Evolutionary conservation across 1,284 basidiomycete genomes (phyloP).

Genomic region (Leccinum angustisporum): DNA sequence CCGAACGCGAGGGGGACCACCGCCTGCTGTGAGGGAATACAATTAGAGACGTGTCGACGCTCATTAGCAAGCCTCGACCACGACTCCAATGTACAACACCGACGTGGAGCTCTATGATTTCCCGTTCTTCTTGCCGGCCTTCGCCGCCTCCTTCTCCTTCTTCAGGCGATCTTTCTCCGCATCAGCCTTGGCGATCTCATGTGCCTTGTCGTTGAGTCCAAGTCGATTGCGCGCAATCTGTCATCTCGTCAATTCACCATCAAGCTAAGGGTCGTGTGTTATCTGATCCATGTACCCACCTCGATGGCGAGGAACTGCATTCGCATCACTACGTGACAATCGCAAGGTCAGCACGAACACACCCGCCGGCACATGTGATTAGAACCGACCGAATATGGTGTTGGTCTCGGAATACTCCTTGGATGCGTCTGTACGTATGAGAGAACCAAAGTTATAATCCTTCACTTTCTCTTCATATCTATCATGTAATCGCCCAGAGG

Average conservation of each 20-base stretch:
- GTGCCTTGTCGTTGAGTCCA: slow-evolving; percentile 89
- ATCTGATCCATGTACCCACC: slow-evolving; percentile 39
- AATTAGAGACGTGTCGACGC: not conserved
- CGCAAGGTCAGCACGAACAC: slow-evolving; percentile 4
- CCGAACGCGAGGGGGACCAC: not conserved
- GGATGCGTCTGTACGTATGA: slow-evolving; percentile 81
- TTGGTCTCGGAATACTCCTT: slow-evolving; percentile 91
- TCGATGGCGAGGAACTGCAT: slow-evolving; percentile 94
- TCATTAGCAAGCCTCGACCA: slow-evolving; percentile 3
- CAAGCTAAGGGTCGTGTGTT: not conserved
- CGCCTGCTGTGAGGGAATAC: not conserved
- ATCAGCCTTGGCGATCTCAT: slow-evolving; percentile 76
- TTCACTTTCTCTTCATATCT: slow-evolving; percentile 86
- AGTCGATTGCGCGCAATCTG: slow-evolving; percentile 91
- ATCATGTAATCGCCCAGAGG: not conserved
- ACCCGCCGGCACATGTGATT: not conserved
- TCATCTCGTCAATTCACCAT: slow-evolving; percentile 6
- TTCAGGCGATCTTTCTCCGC: slow-evolving; percentile 58
- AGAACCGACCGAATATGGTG: slow-evolving; percentile 82
- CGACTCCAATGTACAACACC: not conserved
- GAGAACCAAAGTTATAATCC: slow-evolving; percentile 96
- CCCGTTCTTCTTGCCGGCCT: slow-evolving; percentile 40
- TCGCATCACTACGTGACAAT: slow-evolving; percentile 54
- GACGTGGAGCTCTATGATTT: slow-evolving; percentile 26
- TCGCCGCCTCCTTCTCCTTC: slow-evolving; percentile 47